Base-by-base conservation (phyloP, 257 asterid species). In the Ballota nigra region DNA sequence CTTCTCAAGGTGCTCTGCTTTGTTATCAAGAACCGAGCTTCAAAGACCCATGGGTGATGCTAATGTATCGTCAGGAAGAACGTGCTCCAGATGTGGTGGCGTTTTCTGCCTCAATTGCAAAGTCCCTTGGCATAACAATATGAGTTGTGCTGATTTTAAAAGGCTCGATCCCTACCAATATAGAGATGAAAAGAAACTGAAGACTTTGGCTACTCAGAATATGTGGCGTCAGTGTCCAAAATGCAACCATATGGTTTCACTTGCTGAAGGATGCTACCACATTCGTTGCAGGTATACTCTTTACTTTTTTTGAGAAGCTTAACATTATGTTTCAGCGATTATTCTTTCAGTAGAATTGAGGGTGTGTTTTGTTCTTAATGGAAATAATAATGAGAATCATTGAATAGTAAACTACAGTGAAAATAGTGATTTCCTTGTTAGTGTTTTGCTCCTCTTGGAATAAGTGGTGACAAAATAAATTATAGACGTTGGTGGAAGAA, bases 201-300 rank as follows among this genome's bases (percentile, higher is more conserved):
- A 82, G 76, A 56, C 63, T 59, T 71, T 87, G 69, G 96, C 91
- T 62, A 18, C 75, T 41, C 12, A 61, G 59, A 83, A 85, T 52
- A 79, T 40, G 57, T 89, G 96, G 93, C 89, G 87, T 51, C 86
- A 85, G 47, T 89, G 96, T 76, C 70, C 76, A 0, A 68, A 77
- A 49, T 89, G 96, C 82, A 79, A 58, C 23, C 83, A 82, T 67
- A 80, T 89, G 86, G 83, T 89, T 36, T 86, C 86, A 40, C 91
- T 89, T 77, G 73, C 66, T 38, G 76, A 73, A 29, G 96, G 96
- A 74, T 89, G 91, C 86, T 82, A 83, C 83, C 96, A 89, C 80
- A 87, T 89, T 23, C 63, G 67, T 57, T 89, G 96, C 93, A 89
- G 96, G 91, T 87, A 75, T 60, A 57, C 12, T 34, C 22, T 23